Evolutionary conservation across 106 monocot species (phyloP).

Genomic region (Posidonia australis): DNA sequence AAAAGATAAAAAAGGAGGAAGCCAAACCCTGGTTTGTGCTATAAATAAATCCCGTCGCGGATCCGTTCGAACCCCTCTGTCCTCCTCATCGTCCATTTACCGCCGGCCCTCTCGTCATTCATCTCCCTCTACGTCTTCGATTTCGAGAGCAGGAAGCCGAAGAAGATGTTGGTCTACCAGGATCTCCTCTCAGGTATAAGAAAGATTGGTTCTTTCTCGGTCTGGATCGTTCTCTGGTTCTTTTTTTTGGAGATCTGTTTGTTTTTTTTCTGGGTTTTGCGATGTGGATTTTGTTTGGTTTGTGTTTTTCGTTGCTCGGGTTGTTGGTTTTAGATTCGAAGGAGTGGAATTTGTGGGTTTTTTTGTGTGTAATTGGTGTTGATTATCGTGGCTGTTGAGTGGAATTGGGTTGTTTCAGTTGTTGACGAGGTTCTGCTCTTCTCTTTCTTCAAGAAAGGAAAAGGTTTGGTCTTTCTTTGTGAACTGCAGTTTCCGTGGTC

Average conservation of each 20-base stretch:
- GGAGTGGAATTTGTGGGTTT: background rate
- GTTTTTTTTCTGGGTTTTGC: constrained; percentile 1
- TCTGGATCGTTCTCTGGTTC: background rate
- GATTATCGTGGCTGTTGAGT: background rate
- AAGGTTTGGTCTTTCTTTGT: too few species aligned
- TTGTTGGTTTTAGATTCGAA: background rate
- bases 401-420: too few species aligned
- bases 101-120: background rate
- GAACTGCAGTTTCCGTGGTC: too few species aligned
- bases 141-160: background rate
- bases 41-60: background rate
- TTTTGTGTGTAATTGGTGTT: background rate
- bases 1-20: background rate
- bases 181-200: constrained; percentile 55
- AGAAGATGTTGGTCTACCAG: constrained; percentile 61
- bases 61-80: background rate
- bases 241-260: background rate
- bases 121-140: background rate
- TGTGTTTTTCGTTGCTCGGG: too few species aligned
- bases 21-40: background rate
- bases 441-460: background rate
- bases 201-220: background rate
- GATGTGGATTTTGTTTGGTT: background rate
- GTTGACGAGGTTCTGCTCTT: background rate
- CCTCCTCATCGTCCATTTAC: background rate